Evolutionary conservation across 106 monocot genomes (phyloP).

Genomic region (Iris macrosiphon): DNA sequence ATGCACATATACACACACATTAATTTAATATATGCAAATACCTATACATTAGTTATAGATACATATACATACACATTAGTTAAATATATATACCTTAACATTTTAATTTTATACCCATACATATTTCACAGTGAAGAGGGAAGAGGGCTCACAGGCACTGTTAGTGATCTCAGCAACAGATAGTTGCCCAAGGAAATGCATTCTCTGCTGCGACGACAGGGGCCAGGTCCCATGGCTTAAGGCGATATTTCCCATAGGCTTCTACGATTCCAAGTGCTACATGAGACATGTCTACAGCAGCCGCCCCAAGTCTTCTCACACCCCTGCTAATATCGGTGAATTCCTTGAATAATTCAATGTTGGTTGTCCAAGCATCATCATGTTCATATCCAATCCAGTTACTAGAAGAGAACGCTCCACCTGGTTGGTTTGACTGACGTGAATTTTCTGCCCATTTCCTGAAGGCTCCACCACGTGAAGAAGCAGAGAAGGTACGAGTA

Average conservation of each 20-base stretch:
- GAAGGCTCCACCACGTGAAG: slow-evolving; percentile 90
- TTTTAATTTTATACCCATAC: too few relatives aligned
- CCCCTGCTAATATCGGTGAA: slow-evolving; percentile 97
- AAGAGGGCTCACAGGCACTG: too few relatives aligned
- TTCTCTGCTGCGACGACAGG: too few relatives aligned
- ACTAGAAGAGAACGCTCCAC: slow-evolving; percentile 93
- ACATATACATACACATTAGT: too few relatives aligned
- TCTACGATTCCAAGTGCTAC: slow-evolving; percentile 92
- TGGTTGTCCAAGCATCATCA: slow-evolving; percentile 94
- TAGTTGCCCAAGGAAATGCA: too few relatives aligned
- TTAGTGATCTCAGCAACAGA: too few relatives aligned
- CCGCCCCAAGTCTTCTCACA: slow-evolving; percentile 93
- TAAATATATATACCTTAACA: too few relatives aligned
- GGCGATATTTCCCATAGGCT: slow-evolving; percentile 93
- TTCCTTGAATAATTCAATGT: slow-evolving; percentile 87
- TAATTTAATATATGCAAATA: too few relatives aligned
- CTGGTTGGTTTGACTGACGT: slow-evolving; percentile 79
- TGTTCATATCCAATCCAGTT: slow-evolving; percentile 98
- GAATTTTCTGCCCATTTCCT: slow-evolving; percentile 96
- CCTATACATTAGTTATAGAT: too few relatives aligned
- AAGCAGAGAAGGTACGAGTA: slow-evolving; percentile 82
- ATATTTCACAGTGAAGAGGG: too few relatives aligned
- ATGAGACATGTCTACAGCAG: slow-evolving; percentile 96
- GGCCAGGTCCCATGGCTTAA: slow-evolving; percentile 99
- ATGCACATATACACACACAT: too few relatives aligned